Evolutionary conservation across 1,139 yeast genomes (phyloP), one percentile per base, ranked within the genome.

Genomic region (Geotrichum reessii): DNA sequence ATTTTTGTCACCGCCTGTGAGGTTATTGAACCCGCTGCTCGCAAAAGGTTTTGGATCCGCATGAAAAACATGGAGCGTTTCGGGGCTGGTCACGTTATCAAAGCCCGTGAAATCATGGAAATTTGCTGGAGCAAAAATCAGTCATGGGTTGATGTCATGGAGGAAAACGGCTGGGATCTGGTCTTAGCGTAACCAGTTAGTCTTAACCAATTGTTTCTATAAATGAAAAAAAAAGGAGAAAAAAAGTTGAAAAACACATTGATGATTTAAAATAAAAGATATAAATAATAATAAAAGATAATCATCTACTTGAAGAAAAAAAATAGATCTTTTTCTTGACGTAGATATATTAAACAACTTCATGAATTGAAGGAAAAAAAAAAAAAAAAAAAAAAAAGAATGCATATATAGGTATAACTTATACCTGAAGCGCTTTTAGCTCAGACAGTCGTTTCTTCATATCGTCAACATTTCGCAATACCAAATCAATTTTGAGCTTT

Each of bases 381-480:
- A 25, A 5, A 25, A 25, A 5, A 7, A 25, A 5, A 7, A 25
- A 25, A 25, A 25, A 14, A 14, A 14, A 14, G 6, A 37, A 37
- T 37, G 42, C 42, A 37, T 37, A 37, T 37, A 37, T 19, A 5
- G 17, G n/a, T 37, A 37, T 19, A 5, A 6, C n/a, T n/a, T 9
- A 31, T 14, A 37, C 42, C 17, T 37, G 42, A 33, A 50, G 24
- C 19, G 54, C 51, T 21, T 68, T 66, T 27, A 73, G 64, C 50
- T 64, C 65, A 14, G 77, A 76, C 63, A 87, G 76, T 65, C 88
- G 78, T 61, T 84, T 86, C 68, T 82, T 79, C 77, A 87, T 77
- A 14, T 76, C 74, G 6, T 90, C 88, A 8, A 86, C 86, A 61
- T 84, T 86, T 62, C 89, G 79, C 66, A 87, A 76, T 60, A 79